Percentiles rank a stretch among this genome's conserved stretches.
Evolutionary conservation across 164 flowering plant species (phyloP).

Genomic region (Berberis vulgaris): DNA sequence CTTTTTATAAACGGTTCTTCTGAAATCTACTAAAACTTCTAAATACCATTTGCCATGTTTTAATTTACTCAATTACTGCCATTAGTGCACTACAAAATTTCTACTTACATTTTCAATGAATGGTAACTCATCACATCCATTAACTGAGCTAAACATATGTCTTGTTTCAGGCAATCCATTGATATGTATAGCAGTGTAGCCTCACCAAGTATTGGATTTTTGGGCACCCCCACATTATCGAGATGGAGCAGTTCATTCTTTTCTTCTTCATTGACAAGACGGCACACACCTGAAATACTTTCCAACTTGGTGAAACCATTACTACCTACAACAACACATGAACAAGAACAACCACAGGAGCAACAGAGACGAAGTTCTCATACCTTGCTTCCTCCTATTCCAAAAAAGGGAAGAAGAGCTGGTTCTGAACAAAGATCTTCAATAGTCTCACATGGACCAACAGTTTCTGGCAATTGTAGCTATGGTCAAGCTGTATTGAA

Average conservation of each 20-base stretch:
- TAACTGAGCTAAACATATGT: constrained; percentile 86
- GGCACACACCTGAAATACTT: constrained; percentile 74
- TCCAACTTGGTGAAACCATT: constrained; percentile 49
- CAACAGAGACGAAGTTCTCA: constrained; percentile 48
- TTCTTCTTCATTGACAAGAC: constrained; percentile 59
- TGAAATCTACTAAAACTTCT: no score
- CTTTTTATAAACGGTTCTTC: no score
- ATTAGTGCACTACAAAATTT: no score
- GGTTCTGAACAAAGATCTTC: constrained; percentile 33
- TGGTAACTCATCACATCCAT: constrained; percentile 40
- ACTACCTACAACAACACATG: constrained; percentile 25
- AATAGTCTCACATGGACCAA: constrained; percentile 48
- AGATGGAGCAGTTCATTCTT: constrained; percentile 77
- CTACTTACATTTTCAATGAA: no score
- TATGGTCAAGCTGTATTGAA: constrained; percentile 81
- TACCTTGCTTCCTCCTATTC: constrained; percentile 50
- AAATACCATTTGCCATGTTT: no score
- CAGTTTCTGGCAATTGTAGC: constrained; percentile 56
- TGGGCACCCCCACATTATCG: constrained; percentile 58
- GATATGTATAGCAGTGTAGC: constrained; percentile 78
- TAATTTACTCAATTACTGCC: no score
- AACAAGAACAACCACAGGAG: constrained; percentile 17
- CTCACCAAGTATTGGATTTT: constrained; percentile 71
- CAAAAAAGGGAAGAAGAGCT: constrained; percentile 18
- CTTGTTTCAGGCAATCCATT: constrained; percentile 81